Evolutionary conservation across 352 stramenopile genomes (phyloP).

Genomic region (Phytophthora tentaculata): DNA sequence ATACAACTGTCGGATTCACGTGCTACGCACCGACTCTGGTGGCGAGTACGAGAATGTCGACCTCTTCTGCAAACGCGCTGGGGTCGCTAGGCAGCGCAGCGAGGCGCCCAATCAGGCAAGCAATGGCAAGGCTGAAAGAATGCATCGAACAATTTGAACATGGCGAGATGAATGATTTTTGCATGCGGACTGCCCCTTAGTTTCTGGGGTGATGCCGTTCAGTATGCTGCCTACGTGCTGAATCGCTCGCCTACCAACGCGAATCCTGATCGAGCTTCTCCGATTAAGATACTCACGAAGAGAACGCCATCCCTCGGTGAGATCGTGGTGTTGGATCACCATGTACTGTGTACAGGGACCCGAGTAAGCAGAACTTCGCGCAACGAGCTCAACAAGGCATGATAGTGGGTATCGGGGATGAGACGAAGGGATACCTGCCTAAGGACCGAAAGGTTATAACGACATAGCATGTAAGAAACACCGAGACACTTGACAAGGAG

Average conservation of each 20-base stretch:
- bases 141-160: conserved; percentile 45
- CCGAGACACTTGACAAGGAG: no score
- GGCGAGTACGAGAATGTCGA: conserved; percentile 40
- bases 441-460: not conserved
- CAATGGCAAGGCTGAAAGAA: conserved; percentile 41
- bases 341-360: no score
- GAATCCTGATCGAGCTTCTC: conserved; percentile 18
- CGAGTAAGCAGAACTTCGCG: no score
- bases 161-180: conserved; percentile 41
- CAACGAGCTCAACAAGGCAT: not conserved
- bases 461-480: not conserved
- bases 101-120: conserved; percentile 6
- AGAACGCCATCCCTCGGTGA: not conserved
- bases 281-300: conserved; percentile 14
- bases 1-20: no score
- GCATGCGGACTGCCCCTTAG: conserved; percentile 19
- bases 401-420: not conserved
- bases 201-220: no score
- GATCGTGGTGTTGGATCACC: conserved; percentile 4
- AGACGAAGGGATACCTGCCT: not conserved
- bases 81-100: conserved; percentile 31
- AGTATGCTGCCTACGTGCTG: conserved; percentile 34
- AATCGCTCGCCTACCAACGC: conserved; percentile 30
- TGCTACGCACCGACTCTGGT: no score
- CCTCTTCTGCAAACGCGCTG: conserved; percentile 29